Base-by-base conservation (phyloP, 2,329 filamentous ascomycete genomes). In the Cercospora janseana region DNA sequence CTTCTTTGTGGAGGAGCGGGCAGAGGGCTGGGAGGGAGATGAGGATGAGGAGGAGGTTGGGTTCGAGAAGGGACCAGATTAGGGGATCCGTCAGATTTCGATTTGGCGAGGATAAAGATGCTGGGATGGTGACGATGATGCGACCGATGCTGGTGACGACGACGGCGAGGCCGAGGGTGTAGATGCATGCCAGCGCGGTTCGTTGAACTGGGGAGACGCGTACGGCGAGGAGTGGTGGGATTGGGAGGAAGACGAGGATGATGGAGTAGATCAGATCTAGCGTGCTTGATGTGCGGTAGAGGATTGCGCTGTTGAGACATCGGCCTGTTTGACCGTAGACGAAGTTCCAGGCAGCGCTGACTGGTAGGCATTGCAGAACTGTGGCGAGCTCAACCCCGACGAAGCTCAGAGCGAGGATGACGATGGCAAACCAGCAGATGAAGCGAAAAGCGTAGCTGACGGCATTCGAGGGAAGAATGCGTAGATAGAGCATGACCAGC, bases 31-130 rank as follows among this genome's bases (percentile, higher is more conserved):
- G 51, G 20, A 54, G 35, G 28, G 46, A 50, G 42, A 42, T 46
- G 29, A 49, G 43, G n/a, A 54, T 34, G n/a, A 54, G 31, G 23
- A 31, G 31, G 20, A 54, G 41, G 23, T 54, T 46, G 28, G 47
- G 12, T 38, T 54, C 40, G 8, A 46, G 29, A n/a, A 50, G 16
- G 10, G 41, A 40, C 51, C 51, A 54, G 28, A 51, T 35, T 20
- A 26, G 29, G 20, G 45, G 41, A 9, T 40, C 29, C 18, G 26
- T 46, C 9, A 43, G 43, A 29, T 29, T 7, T 29, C 18, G 45
- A 38, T 37, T 44, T 26, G 23, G 44, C 31, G 6, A 28, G 9
- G 16, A 24, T 50, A 26, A 49, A 18, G 29, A 31, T 26, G 16
- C 13, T 23, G 21, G 28, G 9, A 34, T 26, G 10, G 48, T 34